These are phyloP conservation scores for Phoenix roebelenii DNA, from an alignment of 176 grass and related monocot species.

Conservation along the genomic window DNA sequence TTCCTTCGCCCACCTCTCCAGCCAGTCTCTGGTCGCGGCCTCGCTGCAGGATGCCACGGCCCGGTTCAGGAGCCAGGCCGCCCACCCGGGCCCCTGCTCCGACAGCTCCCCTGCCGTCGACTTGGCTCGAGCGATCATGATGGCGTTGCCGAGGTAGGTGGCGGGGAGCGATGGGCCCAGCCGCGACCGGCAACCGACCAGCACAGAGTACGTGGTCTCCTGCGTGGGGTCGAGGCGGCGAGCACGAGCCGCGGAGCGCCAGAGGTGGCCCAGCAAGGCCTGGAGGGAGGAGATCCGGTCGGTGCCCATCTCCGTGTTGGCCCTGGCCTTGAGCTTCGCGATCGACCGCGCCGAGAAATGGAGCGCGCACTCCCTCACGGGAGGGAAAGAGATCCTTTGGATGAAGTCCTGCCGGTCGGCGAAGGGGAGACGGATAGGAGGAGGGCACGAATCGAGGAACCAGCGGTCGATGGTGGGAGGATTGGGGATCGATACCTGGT, in stretches of 20 bases:
- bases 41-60: slow-evolving; percentile 43
- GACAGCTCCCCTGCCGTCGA: slow-evolving; percentile 59
- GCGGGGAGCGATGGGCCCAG: slow-evolving; percentile 16
- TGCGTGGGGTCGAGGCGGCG: slow-evolving; percentile 35
- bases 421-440: no score
- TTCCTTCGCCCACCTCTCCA: slow-evolving; percentile 52
- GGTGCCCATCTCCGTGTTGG: slow-evolving; percentile 3
- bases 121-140: slow-evolving; percentile 56
- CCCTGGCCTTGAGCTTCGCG: slow-evolving; percentile 14
- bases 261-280: slow-evolving; percentile 67
- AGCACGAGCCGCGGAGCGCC: slow-evolving; percentile 58
- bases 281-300: slow-evolving; percentile 69
- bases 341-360: no score
- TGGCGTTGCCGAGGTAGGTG: slow-evolving; percentile 88
- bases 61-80: slow-evolving; percentile 47
- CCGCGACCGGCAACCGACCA: slow-evolving; percentile 75
- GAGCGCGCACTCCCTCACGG: no score
- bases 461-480: no score
- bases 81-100: slow-evolving; percentile 44
- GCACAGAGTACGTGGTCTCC: slow-evolving; percentile 60
- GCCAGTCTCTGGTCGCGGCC: slow-evolving; percentile 25
- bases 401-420: no score
- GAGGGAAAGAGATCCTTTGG: no score
- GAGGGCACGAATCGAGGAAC: no score
- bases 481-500: no score